Evolutionary conservation across 805 yeast genomes (phyloP), one percentile per base, ranked within the genome.

Genomic region (Danielia reshetovae): DNA sequence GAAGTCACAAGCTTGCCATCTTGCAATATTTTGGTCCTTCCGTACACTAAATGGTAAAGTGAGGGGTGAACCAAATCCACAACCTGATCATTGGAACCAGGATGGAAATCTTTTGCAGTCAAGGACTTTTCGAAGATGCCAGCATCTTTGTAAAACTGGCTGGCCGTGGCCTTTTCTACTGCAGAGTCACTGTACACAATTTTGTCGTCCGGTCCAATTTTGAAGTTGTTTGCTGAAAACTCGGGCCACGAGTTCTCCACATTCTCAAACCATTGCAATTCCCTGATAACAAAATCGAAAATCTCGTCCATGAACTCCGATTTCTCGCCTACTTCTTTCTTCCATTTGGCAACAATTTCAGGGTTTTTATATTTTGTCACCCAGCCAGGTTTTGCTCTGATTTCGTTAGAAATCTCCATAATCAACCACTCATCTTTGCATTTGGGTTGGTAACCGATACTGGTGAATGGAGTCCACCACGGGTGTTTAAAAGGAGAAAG

Each of bases 51-150:
- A 9, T 27, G 38, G 15, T 29, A 34, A 27, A 34, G 29, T 10
- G 38, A 34, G 14, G 38, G 38, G 23, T 34, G 38, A 17, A 34
- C 38, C 16, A 34, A 21, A 39, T 65, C 65, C 14, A 62, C 40
- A 2, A 65, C 70, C 42, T 59, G 57, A 11, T 60, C 46, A 29
- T 64, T 43, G 7, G 66, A 53, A 4, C 54, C 55, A 9, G 70
- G 70, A 38, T 64, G 70, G 43, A 58, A 65, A 36, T 65, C 31
- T 17, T 32, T 26, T 14, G 18, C 13, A 12, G 15, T 16, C n/a
- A n/a, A n/a, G 38, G 3, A 16, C 18, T 21, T 12, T 33, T 36
- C 18, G 38, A 34, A 45, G 16, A 40, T 46, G 12, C 43, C 32
- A 3, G 45, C 35, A 14, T 42, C 43, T 2, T 19, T 15, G 17